phyloP scores from a whole-genome alignment of 176 grass and related monocot species.

The Aegilops tauschii region DNA sequence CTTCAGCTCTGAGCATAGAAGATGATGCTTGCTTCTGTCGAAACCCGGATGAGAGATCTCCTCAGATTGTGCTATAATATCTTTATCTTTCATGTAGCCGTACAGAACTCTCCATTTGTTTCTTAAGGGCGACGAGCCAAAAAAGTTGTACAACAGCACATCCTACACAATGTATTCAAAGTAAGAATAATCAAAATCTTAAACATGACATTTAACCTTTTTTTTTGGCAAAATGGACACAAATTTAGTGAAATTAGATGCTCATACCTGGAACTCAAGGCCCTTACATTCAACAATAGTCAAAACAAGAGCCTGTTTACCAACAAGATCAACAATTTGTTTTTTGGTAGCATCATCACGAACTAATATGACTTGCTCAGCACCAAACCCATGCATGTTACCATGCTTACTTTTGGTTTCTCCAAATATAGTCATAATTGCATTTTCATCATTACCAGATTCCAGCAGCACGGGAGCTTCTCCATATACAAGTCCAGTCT shows the following conservation, averaged over 20 bases:
- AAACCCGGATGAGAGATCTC: slow-evolving; percentile 50
- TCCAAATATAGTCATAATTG: slow-evolving; percentile 82
- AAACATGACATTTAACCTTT: too few relatives aligned
- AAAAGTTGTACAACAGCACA: slow-evolving; percentile 85
- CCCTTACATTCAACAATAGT: slow-evolving; percentile 93
- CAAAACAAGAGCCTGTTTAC: slow-evolving; percentile 74
- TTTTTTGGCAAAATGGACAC: not conserved
- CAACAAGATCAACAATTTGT: slow-evolving; percentile 61
- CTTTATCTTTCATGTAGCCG: slow-evolving; percentile 57
- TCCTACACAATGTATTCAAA: slow-evolving; percentile 52
- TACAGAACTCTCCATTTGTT: slow-evolving; percentile 89
- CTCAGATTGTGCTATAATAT: slow-evolving; percentile 34
- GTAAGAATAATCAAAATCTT: not conserved
- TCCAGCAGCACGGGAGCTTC: slow-evolving; percentile 79
- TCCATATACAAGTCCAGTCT: slow-evolving; percentile 75
- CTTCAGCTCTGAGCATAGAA: slow-evolving; percentile 91
- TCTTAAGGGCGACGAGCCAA: slow-evolving; percentile 58
- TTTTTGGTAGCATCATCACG: slow-evolving; percentile 61
- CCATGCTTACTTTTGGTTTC: slow-evolving; percentile 18
- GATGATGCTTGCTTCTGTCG: slow-evolving; percentile 49
- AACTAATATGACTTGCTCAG: slow-evolving; percentile 85
- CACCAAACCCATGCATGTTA: slow-evolving; percentile 61
- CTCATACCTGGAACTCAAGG: slow-evolving; percentile 84
- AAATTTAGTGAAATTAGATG: not conserved
- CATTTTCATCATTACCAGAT: slow-evolving; percentile 70